Base-by-base conservation (phyloP, 257 asterid genomes). In the Coffea canephora region DNA sequence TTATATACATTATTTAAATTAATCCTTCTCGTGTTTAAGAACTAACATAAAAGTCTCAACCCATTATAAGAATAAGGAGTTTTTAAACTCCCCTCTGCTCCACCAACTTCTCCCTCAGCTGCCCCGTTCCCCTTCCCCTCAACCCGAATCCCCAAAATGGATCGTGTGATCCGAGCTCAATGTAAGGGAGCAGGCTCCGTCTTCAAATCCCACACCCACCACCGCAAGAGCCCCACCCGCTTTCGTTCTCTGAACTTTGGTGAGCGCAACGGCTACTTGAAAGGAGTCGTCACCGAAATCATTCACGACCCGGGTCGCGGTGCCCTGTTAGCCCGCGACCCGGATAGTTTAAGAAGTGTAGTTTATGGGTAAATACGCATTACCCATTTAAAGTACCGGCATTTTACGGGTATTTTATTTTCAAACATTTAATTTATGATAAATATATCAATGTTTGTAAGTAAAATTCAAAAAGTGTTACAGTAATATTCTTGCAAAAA, bases 281-380 rank as follows among this genome's bases (percentile, higher is more conserved):
- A 92, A 77, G 97, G 97, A 0, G 96, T 92, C 21, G 70, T 92
- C 55, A 88, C 91, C 6, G 94, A 92, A 1, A 82, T 92, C 75
- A 88, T 92, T 79, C 97, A 92, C 81, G 96, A 92, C 80, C 97
- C 96, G 6, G 97, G 94, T 6, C 93, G 96, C 6, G 97, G 95
- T 41, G 97, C 96, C 3, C 97, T 96, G 4, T 79, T 92, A 5
- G 95, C 95, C 27, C 27, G 27, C 27, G 27, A 27, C 27, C 27
- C 27, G 27, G 27, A 27, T 27, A 27, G 27, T 27, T 27, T 27
- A 31, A 31, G 34, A 1, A 31, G 34, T 31, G 34, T 31, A 31
- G 34, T 31, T 31, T 31, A 31, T 31, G 34, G 34, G 34, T 31
- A 31, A 31, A 31, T 31, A 31, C 34, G 34, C 34, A 31, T 31